Conservation (phyloP, 768 basidiomycete genomes). For the Lactifluus piperatus region DNA sequence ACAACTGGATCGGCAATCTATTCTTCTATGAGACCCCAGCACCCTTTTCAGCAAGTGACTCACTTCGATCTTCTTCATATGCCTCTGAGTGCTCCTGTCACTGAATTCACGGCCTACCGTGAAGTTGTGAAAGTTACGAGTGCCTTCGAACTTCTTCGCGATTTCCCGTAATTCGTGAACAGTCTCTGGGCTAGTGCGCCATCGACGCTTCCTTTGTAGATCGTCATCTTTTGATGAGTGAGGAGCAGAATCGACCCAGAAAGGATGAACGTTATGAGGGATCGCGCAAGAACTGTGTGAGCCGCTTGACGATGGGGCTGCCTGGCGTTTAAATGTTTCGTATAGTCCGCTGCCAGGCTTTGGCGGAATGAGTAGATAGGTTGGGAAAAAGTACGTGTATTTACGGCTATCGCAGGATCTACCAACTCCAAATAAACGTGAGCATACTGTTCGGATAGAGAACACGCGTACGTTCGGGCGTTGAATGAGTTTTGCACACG, state of each 20-base stretch:
- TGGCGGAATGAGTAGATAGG: constrained; percentile 87
- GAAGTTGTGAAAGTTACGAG: constrained; percentile 98
- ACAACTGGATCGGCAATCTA: constrained; percentile 82
- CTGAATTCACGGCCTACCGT: constrained; percentile 81
- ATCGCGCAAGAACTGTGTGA: constrained; percentile 3
- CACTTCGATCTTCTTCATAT: constrained; percentile 84
- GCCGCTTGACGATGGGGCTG: constrained; percentile 23
- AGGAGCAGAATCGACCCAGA: constrained; percentile 44
- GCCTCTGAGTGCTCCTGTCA: constrained; percentile 75
- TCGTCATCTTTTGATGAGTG: constrained; percentile 46
- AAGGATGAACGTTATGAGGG: constrained; percentile 36
- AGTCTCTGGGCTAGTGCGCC: constrained; percentile 50
- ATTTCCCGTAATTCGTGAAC: constrained; percentile 48
- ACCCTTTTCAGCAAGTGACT: not conserved
- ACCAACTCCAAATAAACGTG: constrained; percentile 11
- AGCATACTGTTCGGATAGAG: not conserved
- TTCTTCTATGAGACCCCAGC: not conserved
- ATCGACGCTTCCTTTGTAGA: constrained; percentile 55
- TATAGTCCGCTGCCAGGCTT: constrained; percentile 62
- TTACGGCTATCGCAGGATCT: constrained; percentile 91
- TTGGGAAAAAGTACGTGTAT: constrained; percentile 96
- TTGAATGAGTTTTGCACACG: constrained; percentile 77
- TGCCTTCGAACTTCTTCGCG: constrained; percentile 66
- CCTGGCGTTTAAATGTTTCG: constrained; percentile 33
- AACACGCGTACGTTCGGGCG: constrained; percentile 49